Percentiles rank a stretch among this genome's conserved stretches.
These are phyloP conservation scores for Epichloe baconii DNA, from an alignment of 2,329 filamentous ascomycete species.

Conservation along the genomic window DNA sequence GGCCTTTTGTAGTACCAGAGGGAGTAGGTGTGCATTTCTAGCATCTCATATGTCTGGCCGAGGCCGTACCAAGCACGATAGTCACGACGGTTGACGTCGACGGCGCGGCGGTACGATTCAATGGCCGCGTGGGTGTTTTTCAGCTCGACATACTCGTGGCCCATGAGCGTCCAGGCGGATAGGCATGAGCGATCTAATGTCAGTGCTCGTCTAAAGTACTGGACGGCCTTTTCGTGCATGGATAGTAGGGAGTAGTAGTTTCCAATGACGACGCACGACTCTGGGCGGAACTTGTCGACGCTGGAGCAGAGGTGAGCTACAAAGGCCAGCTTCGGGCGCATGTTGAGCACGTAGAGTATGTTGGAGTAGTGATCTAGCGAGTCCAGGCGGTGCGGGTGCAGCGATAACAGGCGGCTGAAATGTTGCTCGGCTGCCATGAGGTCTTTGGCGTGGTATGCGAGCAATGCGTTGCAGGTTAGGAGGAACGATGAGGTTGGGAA, in stretches of 20 bases:
- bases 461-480: slow-evolving; percentile 74
- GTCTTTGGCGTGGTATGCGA: slow-evolving; percentile 84
- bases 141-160: slow-evolving; percentile 95
- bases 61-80: slow-evolving; percentile 97
- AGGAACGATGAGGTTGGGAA: slow-evolving; percentile 86
- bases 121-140: slow-evolving; percentile 98
- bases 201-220: slow-evolving; percentile 89
- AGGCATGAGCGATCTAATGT: slow-evolving; percentile 83
- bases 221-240: slow-evolving; percentile 93
- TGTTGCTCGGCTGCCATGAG: slow-evolving; percentile 54
- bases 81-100: slow-evolving; percentile 90
- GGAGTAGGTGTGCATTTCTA: slow-evolving; percentile 96
- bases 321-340: slow-evolving; percentile 81
- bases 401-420: slow-evolving; percentile 69
- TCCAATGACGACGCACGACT: slow-evolving; percentile 91
- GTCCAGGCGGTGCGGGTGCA: slow-evolving; percentile 63
- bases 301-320: slow-evolving; percentile 81
- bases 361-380: slow-evolving; percentile 94
- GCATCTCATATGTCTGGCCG: slow-evolving; percentile 91
- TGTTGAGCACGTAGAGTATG: slow-evolving; percentile 85
- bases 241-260: slow-evolving; percentile 95
- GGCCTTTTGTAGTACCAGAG: slow-evolving; percentile 97
- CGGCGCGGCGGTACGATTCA: slow-evolving; percentile 87
- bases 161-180: slow-evolving; percentile 97
- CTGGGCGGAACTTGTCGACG: slow-evolving; percentile 90